A percentile compares a stretch with the other conserved stretches of the same genome.
Conservation (phyloP, 2,329 filamentous ascomycete genomes). For the Mycosphaerelloides madeirae region DNA sequence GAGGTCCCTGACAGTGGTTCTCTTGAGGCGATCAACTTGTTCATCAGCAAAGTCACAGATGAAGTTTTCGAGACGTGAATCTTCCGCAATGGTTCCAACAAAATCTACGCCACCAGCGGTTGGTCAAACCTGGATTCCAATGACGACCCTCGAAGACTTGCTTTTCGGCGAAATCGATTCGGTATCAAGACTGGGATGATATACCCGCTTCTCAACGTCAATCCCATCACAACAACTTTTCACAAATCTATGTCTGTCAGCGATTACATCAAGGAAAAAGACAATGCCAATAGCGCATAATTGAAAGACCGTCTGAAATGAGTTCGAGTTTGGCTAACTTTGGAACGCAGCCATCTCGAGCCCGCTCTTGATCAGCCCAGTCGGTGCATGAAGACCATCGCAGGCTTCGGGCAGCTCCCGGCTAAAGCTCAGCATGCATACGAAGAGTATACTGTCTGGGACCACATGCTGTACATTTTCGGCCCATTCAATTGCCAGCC, state of each 20-base stretch:
- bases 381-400: conserved; percentile 6
- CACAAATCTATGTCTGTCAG: conserved; percentile 5
- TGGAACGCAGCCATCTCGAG: conserved; percentile 1
- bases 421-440: neutral
- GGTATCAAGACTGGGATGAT: conserved; percentile 7
- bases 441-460: neutral
- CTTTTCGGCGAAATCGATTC: neutral
- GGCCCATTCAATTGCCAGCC: neutral
- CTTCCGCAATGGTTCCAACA: conserved; percentile 2
- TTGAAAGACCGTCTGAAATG: neutral
- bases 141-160: no score
- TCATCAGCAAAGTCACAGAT: conserved; percentile 4
- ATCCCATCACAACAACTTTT: conserved; percentile 15
- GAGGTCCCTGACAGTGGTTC: conserved; percentile 3
- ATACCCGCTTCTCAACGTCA: conserved; percentile 15
- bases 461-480: neutral
- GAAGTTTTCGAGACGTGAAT: conserved; percentile 5
- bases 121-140: neutral
- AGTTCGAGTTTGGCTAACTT: conserved; percentile 6
- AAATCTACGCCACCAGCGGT: neutral
- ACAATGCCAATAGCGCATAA: neutral
- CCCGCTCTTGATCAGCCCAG: neutral
- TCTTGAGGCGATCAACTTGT: conserved; percentile 17
- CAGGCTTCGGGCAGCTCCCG: neutral
- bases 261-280: neutral